Conservation (phyloP, 140 eudicot species). For the Cichorium intybus region DNA sequence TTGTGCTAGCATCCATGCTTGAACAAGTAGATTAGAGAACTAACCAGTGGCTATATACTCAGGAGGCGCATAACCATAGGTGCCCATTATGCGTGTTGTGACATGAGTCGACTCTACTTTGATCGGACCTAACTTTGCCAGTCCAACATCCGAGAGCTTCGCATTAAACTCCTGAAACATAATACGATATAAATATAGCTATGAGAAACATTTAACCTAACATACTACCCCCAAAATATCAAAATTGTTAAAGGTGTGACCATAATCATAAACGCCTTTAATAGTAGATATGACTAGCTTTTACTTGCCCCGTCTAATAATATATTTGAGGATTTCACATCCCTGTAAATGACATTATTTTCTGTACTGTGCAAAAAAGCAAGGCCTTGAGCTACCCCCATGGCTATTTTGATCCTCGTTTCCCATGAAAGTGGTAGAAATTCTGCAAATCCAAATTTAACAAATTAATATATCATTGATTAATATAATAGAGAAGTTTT, state of each 20-base stretch:
- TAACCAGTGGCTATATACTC: slow-evolving; percentile 29
- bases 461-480: background rate
- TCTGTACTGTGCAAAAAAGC: slow-evolving; percentile 34
- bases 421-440: slow-evolving; percentile 30
- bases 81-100: slow-evolving; percentile 21
- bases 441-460: background rate
- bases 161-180: slow-evolving; percentile 16
- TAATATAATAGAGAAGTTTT: no score
- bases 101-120: slow-evolving; percentile 30
- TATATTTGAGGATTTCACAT: slow-evolving; percentile 31
- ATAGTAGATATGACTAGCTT: background rate
- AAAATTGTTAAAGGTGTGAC: slow-evolving; percentile 8
- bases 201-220: no score
- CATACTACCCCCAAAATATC: background rate
- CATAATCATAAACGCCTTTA: no score
- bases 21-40: background rate
- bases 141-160: slow-evolving; percentile 36
- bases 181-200: background rate
- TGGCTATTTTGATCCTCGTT: slow-evolving; percentile 30
- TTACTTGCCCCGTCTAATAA: slow-evolving; percentile 29
- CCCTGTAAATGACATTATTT: slow-evolving; percentile 33
- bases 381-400: slow-evolving; percentile 40
- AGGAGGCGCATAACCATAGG: slow-evolving; percentile 28
- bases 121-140: slow-evolving; percentile 28
- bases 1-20: no score